Percentiles rank a stretch among this genome's conserved stretches.
phyloP scores from a whole-genome alignment of 78 protist species.

The Isochrysis galbana region DNA sequence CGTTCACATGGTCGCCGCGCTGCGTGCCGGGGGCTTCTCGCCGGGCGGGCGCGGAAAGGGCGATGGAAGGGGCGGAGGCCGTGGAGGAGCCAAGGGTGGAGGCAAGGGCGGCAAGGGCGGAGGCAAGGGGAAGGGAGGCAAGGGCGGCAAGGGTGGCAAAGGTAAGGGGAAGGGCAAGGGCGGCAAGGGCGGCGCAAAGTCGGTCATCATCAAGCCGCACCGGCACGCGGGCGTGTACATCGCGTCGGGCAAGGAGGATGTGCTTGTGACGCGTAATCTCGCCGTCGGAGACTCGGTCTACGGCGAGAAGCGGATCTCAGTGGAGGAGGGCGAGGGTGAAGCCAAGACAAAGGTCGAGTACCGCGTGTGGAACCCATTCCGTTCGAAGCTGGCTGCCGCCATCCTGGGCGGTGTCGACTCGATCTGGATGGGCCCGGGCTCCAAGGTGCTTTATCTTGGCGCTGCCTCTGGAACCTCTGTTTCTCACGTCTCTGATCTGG shows the following conservation, averaged over 20 bases:
- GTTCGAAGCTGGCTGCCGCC: conserved; percentile 99
- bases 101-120: conserved; percentile 39
- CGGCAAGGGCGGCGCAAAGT: conserved; percentile 83
- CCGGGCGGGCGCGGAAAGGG: conserved; percentile 53
- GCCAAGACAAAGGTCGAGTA: conserved; percentile 89
- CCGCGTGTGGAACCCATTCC: conserved; percentile 99
- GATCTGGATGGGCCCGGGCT: conserved; percentile 93
- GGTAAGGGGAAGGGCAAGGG: conserved; percentile 57
- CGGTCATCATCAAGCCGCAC: conserved; percentile 90
- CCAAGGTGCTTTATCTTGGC: conserved; percentile 98
- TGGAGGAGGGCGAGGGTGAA: conserved; percentile 69
- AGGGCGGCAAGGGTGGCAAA: not conserved
- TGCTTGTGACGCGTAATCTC: conserved; percentile 86
- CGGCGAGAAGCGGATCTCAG: conserved; percentile 97
- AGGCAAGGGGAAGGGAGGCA: not conserved
- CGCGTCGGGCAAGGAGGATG: conserved; percentile 89
- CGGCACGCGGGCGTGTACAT: conserved; percentile 92
- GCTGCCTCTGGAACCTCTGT: conserved; percentile 99
- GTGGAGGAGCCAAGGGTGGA: conserved; percentile 46
- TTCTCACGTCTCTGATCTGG: conserved; percentile 98
- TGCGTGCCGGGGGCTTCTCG: not conserved
- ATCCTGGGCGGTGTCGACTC: conserved; percentile 94
- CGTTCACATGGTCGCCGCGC: not conserved
- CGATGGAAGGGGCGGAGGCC: conserved; percentile 49
- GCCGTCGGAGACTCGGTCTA: conserved; percentile 96